phyloP scores from a whole-genome alignment of 169 alveolate genomes.

The Babesia gibsoni region DNA sequence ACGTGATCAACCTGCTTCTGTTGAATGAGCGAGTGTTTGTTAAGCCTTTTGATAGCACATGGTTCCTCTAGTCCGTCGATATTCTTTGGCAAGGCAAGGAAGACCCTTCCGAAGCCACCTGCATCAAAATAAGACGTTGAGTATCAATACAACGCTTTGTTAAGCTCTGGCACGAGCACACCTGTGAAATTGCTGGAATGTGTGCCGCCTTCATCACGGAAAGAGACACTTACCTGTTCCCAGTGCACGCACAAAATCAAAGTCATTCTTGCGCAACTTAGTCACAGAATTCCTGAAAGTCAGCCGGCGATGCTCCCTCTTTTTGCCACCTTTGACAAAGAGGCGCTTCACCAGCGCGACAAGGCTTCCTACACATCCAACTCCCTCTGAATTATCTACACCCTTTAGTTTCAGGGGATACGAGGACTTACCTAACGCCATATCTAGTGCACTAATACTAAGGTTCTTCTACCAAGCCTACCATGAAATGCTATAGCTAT shows the following conservation, averaged over 20 bases:
- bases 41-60: slow-evolving; percentile 80
- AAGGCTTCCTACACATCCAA: slow-evolving; percentile 50
- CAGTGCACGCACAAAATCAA: slow-evolving; percentile 43
- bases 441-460: not conserved
- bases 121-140: too few species aligned
- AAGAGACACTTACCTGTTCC: slow-evolving; percentile 62
- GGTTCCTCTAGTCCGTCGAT: slow-evolving; percentile 58
- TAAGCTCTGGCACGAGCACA: too few species aligned
- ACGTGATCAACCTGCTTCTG: slow-evolving; percentile 92
- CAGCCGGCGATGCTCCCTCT: not conserved
- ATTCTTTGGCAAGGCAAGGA: slow-evolving; percentile 78
- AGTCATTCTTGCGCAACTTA: not conserved
- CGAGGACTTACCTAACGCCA: not conserved
- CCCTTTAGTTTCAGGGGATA: not conserved
- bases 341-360: slow-evolving; percentile 19
- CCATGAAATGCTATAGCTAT: too few species aligned
- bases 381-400: slow-evolving; percentile 22
- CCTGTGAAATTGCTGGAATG: too few species aligned
- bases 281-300: not conserved
- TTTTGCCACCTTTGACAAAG: not conserved
- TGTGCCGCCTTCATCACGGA: too few species aligned
- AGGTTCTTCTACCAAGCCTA: too few species aligned
- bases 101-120: slow-evolving; percentile 94
- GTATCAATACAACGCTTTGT: too few species aligned
- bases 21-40: slow-evolving; percentile 75